These are phyloP conservation scores for Quercus phellos DNA, from an alignment of 331 rosid genomes.

Conservation along the genomic window DNA sequence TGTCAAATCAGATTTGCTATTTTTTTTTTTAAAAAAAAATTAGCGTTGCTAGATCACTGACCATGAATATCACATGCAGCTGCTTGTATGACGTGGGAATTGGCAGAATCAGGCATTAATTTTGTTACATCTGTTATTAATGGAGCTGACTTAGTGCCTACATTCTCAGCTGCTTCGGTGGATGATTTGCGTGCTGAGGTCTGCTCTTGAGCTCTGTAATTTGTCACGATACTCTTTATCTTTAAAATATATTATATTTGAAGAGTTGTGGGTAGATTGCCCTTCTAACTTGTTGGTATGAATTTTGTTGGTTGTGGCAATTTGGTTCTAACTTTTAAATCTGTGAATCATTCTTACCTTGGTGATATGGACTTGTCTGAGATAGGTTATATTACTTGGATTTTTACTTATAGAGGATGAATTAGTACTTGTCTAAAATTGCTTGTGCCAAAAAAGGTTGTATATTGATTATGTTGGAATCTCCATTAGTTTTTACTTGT, in stretches of 20 bases:
- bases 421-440: not conserved
- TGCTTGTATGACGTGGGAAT: constrained; percentile 98
- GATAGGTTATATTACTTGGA: not conserved
- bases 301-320: not conserved
- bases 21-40: too few species aligned
- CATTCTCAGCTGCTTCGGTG: constrained; percentile 92
- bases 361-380: not conserved
- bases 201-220: constrained; percentile 13
- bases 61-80: constrained; percentile 48
- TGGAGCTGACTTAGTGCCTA: constrained; percentile 95
- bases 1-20: not conserved
- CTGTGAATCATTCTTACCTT: not conserved
- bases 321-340: not conserved
- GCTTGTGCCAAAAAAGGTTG: not conserved
- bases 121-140: constrained; percentile 84
- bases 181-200: constrained; percentile 95
- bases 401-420: not conserved
- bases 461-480: not conserved
- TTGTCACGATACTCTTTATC: not conserved
- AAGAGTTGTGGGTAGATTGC: not conserved
- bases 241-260: not conserved
- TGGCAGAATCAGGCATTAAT: constrained; percentile 76
- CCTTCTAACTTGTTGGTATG: not conserved
- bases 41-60: constrained; percentile 15
- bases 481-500: not conserved